Base-by-base conservation (phyloP, 371 early-diverging fungal genomes). In the Apophysomyces sp. region DNA sequence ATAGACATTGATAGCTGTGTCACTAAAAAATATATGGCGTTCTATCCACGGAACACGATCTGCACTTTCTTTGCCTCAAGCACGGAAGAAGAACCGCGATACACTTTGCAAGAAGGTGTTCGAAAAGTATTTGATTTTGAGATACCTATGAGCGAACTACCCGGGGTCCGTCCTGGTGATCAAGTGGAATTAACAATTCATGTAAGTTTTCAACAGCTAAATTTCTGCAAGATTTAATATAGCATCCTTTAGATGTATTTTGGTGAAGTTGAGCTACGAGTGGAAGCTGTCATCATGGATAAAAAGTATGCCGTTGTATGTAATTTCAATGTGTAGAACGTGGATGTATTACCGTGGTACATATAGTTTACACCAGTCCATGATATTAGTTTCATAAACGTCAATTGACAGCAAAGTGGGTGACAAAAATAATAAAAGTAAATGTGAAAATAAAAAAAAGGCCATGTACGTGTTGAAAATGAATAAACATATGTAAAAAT, bases 201-300 rank as follows among this genome's bases (percentile, higher is more conserved):
- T 29, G 16, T 49, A 7, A 51, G 39, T n/a, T 49, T 53, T 26
- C 44, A 16, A 30, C 16, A 37, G n/a, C n/a, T 15, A 12, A 57
- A 29, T 4, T 3, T 4, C 4, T 15, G 29, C 26, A 52, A 11
- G 7, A 7, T 37, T 31, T 59, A 18, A 32, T 13, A n/a, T n/a
- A n/a, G n/a, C 16, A 13, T 29, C 31, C 24, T 15, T 31, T 16
- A 83, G 77, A 85, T 84, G 83, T 83, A 86, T 53, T 86, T 86
- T 69, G 86, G 86, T 54, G 83, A 84, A 63, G 76, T 83, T 3
- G 86, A 86, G 55, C 71, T 84, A 44, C 74, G 84, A 40, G 86
- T 84, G 9, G 86, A 86, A 63, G 86, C 86, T 2, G 67, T 82
- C 24, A 84, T 86, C 36, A 65, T 78, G 16, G 81, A 82, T 36